phyloP scores from a whole-genome alignment of 129 eudicot genomes.

The Centella asiatica region DNA sequence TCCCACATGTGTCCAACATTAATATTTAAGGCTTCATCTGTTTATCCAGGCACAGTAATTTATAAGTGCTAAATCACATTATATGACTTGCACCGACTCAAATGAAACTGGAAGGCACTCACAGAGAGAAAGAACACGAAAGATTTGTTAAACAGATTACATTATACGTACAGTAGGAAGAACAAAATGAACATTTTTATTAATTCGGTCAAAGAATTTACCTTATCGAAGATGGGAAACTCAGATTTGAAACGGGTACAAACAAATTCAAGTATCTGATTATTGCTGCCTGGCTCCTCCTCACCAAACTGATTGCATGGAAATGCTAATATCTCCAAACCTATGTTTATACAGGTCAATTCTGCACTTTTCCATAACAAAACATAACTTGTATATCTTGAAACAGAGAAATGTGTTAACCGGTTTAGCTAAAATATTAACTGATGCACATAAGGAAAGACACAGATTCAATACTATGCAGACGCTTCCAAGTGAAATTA shows the following conservation, averaged over 20 bases:
- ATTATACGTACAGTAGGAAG: background rate
- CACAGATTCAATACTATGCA: background rate
- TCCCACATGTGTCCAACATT: too few relatives aligned
- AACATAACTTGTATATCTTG: background rate
- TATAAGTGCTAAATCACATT: background rate
- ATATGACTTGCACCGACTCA: background rate
- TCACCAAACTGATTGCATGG: constrained; percentile 93
- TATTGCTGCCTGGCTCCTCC: constrained; percentile 82
- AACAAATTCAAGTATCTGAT: constrained; percentile 64
- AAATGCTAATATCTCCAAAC: constrained; percentile 80
- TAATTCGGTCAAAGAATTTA: constrained; percentile 14
- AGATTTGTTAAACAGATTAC: background rate
- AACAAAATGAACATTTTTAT: background rate
- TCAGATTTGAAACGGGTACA: constrained; percentile 88
- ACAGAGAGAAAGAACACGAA: background rate
- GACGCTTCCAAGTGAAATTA: background rate
- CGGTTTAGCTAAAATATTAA: too few relatives aligned
- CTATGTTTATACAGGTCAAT: constrained; percentile 20
- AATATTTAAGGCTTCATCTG: too few relatives aligned
- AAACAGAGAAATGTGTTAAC: too few relatives aligned
- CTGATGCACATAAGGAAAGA: background rate
- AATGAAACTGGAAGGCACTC: background rate
- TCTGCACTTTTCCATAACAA: background rate
- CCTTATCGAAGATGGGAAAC: constrained; percentile 75
- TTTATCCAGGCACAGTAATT: background rate